phyloP scores from a whole-genome alignment of 2,329 filamentous ascomycete species.

The Aspergillus carbonarius region DNA sequence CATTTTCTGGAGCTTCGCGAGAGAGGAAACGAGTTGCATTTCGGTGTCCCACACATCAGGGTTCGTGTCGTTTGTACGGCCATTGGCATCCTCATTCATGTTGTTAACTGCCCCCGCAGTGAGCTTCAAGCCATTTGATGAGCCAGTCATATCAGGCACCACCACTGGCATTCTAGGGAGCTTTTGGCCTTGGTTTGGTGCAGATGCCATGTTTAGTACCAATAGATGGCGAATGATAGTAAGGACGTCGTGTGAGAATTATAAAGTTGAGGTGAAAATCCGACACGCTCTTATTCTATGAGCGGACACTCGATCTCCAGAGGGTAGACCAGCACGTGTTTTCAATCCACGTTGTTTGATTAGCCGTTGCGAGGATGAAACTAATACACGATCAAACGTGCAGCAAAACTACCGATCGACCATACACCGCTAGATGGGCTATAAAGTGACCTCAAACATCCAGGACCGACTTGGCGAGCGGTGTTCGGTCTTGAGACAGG shows the following conservation, averaged over 20 bases:
- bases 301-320: not conserved
- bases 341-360: not conserved
- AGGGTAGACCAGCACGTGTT: not conserved
- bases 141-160: not conserved
- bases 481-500: not conserved
- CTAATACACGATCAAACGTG: not conserved
- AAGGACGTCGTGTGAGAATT: not conserved
- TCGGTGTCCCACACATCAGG: slow-evolving; percentile 33
- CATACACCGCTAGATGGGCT: not conserved
- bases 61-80: not conserved
- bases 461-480: not conserved
- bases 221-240: not conserved
- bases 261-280: not conserved
- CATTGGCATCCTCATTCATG: not conserved
- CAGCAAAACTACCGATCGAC: no score
- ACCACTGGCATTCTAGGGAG: not conserved
- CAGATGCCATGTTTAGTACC: not conserved
- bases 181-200: not conserved
- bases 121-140: not conserved
- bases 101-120: not conserved
- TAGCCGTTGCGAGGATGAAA: not conserved
- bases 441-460: not conserved
- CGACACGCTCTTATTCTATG: not conserved
- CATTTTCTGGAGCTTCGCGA: slow-evolving; percentile 42
- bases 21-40: slow-evolving; percentile 39